Evolutionary conservation across 2,329 filamentous ascomycete species (phyloP).

Genomic region (Dothideomycetes sp.): DNA sequence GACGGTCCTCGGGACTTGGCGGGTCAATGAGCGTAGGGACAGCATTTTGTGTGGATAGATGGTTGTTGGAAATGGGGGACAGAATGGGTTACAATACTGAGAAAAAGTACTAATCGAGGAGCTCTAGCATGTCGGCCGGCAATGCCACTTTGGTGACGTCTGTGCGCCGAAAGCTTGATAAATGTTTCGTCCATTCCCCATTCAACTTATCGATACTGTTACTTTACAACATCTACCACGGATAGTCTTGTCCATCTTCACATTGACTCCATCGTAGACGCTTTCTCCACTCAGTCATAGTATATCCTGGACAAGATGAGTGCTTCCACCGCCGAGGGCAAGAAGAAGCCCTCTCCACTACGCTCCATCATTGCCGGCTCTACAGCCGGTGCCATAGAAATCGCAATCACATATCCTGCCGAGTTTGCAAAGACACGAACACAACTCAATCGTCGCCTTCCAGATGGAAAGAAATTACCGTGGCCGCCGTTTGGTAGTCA

Average conservation of each 20-base stretch:
- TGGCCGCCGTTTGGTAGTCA: slow-evolving; percentile 89
- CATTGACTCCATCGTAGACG: no score
- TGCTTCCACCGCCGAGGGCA: slow-evolving; percentile 12
- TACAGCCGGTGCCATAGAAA: slow-evolving; percentile 89
- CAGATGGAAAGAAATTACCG: slow-evolving; percentile 75
- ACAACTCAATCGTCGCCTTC: slow-evolving; percentile 78
- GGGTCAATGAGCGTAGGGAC: slow-evolving; percentile 33
- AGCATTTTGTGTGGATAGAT: slow-evolving; percentile 25
- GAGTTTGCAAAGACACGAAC: slow-evolving; percentile 95
- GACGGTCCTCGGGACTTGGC: slow-evolving; percentile 31
- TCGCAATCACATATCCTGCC: slow-evolving; percentile 88
- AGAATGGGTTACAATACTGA: not conserved
- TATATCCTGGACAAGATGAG: not conserved
- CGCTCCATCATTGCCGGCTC: slow-evolving; percentile 87
- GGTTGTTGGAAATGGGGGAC: not conserved
- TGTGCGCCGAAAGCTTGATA: not conserved
- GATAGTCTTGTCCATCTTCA: no score
- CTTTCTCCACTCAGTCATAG: no score
- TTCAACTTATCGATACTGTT: not conserved
- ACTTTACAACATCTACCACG: not conserved
- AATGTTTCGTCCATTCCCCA: no score
- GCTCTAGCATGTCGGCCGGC: no score
- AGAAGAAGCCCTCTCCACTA: slow-evolving; percentile 58
- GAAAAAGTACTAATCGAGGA: no score
- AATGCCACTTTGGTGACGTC: no score